Evolutionary conservation across 2,329 filamentous ascomycete genomes (phyloP).

Genomic region (Zymoseptoria brevis): DNA sequence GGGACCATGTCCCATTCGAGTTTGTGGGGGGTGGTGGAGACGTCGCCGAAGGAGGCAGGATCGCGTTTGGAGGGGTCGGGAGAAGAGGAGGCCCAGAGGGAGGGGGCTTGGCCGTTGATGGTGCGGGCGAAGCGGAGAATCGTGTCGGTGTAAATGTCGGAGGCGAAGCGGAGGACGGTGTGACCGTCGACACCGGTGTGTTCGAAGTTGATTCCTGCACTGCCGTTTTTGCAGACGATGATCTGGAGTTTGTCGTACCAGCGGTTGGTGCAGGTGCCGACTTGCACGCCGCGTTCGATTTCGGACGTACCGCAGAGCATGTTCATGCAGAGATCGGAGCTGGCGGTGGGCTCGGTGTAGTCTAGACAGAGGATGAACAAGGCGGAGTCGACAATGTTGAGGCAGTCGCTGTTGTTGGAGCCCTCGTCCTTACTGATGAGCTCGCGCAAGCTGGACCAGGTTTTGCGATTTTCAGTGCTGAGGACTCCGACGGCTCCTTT

Average conservation of each 20-base stretch:
- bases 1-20: conserved; percentile 96
- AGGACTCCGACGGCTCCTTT: conserved; percentile 88
- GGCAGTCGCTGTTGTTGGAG: conserved; percentile 90
- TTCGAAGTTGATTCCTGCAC: conserved; percentile 97
- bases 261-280: conserved; percentile 93
- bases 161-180: conserved; percentile 91
- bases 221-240: conserved; percentile 97
- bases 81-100: conserved; percentile 80
- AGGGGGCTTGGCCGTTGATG: conserved; percentile 89
- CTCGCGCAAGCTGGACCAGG: conserved; percentile 87
- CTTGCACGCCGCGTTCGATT: conserved; percentile 86
- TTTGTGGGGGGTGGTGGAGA: conserved; percentile 89
- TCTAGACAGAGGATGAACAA: conserved; percentile 89
- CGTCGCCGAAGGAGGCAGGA: conserved; percentile 83
- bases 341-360: conserved; percentile 75
- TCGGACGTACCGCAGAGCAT: conserved; percentile 96
- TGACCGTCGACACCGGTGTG: conserved; percentile 97
- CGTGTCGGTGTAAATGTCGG: conserved; percentile 93
- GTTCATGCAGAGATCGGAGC: conserved; percentile 85
- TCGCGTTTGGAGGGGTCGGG: conserved; percentile 90
- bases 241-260: conserved; percentile 99
- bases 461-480: conserved; percentile 92
- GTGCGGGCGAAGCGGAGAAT: conserved; percentile 90
- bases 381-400: conserved; percentile 91
- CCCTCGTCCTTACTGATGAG: conserved; percentile 75